Percentiles rank a stretch among this genome's conserved stretches.
phyloP scores from a whole-genome alignment of 2,329 filamentous ascomycete genomes.

The Chaetothyriales sp. region DNA sequence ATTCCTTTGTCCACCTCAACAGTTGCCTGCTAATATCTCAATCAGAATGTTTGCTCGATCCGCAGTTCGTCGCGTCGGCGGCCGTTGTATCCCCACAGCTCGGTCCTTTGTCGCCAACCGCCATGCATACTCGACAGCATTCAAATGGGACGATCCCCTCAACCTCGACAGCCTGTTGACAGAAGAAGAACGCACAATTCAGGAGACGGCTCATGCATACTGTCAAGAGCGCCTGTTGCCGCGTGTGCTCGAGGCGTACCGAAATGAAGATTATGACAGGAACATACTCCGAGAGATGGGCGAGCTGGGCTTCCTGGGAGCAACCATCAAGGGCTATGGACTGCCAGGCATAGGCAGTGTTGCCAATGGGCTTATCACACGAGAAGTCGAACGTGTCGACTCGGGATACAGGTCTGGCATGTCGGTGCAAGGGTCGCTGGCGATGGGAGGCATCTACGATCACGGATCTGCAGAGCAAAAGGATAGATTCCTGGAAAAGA shows the following conservation, averaged over 20 bases:
- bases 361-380: conserved; percentile 75
- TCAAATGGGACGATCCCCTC: conserved; percentile 89
- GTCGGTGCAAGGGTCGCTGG: conserved; percentile 85
- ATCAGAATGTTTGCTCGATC: conserved; percentile 10
- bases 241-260: conserved; percentile 71
- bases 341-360: conserved; percentile 81
- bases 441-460: conserved; percentile 82
- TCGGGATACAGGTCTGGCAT: conserved; percentile 85
- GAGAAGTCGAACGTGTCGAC: conserved; percentile 80
- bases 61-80: conserved; percentile 10
- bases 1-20: too few relatives aligned
- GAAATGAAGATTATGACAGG: conserved; percentile 72
- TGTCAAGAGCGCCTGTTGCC: conserved; percentile 82
- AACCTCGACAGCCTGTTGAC: conserved; percentile 60
- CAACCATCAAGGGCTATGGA: conserved; percentile 73
- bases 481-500: conserved; percentile 61
- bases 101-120: conserved; percentile 4
- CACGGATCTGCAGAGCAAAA: conserved; percentile 80
- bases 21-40: too few relatives aligned
- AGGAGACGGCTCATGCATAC: conserved; percentile 81
- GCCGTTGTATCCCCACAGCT: conserved; percentile 3
- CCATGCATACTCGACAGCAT: conserved; percentile 28
- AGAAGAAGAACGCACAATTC: conserved; percentile 78
- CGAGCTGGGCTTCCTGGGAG: conserved; percentile 72
- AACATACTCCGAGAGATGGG: conserved; percentile 86